Percentiles rank a stretch among this genome's conserved stretches.
phyloP scores from a whole-genome alignment of 2,329 filamentous ascomycete species.

The Ilyonectria mors-panacis region DNA sequence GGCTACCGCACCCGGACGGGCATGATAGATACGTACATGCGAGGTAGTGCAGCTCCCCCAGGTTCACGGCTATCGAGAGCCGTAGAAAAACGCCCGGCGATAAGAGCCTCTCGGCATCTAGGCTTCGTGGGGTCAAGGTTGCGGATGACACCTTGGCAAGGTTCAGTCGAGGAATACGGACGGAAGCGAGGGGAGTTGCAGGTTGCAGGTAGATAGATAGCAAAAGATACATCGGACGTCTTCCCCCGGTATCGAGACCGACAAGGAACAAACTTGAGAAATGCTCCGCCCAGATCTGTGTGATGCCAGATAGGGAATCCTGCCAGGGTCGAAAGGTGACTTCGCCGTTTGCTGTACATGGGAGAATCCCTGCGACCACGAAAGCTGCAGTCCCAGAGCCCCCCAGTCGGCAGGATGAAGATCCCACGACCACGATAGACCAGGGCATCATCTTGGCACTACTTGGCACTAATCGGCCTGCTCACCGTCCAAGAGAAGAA shows the following conservation, averaged over 20 bases:
- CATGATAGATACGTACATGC: background rate
- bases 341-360: slow-evolving; percentile 4
- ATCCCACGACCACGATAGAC: slow-evolving; percentile 10
- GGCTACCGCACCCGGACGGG: background rate
- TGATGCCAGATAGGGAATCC: slow-evolving; percentile 22
- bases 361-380: background rate
- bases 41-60: background rate
- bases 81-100: slow-evolving; percentile 29
- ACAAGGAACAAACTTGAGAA: background rate
- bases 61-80: slow-evolving; percentile 15
- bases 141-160: slow-evolving; percentile 17
- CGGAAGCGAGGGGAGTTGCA: slow-evolving; percentile 17
- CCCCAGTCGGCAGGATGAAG: slow-evolving; percentile 11
- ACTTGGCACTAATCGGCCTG: slow-evolving; percentile 6
- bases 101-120: slow-evolving; percentile 7
- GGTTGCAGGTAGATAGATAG: slow-evolving; percentile 24
- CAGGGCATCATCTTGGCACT: slow-evolving; percentile 5
- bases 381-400: background rate
- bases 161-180: background rate
- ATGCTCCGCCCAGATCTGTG: slow-evolving; percentile 27
- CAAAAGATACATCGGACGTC: slow-evolving; percentile 13
- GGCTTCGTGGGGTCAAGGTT: slow-evolving; percentile 15
- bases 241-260: background rate
- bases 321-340: slow-evolving; percentile 7
- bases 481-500: slow-evolving; percentile 6